Base-by-base conservation (phyloP, 495 filamentous ascomycete species). In the Penicillium diatomitis region DNA sequence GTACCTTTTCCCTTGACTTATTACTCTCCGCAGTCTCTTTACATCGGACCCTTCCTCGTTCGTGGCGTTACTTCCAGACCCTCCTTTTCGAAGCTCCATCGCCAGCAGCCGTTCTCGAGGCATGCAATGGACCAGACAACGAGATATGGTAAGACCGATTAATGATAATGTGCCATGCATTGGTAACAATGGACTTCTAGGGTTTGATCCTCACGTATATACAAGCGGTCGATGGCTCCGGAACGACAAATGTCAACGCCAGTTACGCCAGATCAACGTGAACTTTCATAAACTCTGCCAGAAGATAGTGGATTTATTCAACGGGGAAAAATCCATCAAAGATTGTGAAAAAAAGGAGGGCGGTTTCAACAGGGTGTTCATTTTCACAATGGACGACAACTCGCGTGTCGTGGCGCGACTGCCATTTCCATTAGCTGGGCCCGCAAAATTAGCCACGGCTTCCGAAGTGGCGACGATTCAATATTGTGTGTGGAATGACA, bases 161-260 rank as follows among this genome's bases (percentile, higher is more conserved):
- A 37, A 37, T 37, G 35, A 37, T 37, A 37, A 37, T 2, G 11
- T 37, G 35, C 11, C 3, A 11, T 10, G 9, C 2, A 3, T 37
- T 5, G 36, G 20, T 38, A 38, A 1, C 20, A n/a, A 38, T 38
- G 30, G 0, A 46, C 12, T 38, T 44, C 9, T 46, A 65, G 58
- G 36, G 20, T 37, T 66, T 41, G 54, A 72, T 45, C 66, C 68
- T 47, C 46, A 67, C 51, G 32, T 44, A 46, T 73, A 70, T 50
- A 72, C 70, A 5, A 60, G 57, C 51, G 67, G 70, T 33, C 65
- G 65, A 34, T 74, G 70, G 70, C 64, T 74, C 44, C 55, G 52
- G 39, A 54, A 53, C 43, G 67, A 73, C 52, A 52, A 53, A 30
- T 43, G 53, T 9, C 44, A 71, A 50, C 55, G 53, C 10, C 52